Percentiles rank a stretch among this genome's conserved stretches.
Conservation (phyloP, 2,329 filamentous ascomycete species). For the Byssoonygena ceratinophila region DNA sequence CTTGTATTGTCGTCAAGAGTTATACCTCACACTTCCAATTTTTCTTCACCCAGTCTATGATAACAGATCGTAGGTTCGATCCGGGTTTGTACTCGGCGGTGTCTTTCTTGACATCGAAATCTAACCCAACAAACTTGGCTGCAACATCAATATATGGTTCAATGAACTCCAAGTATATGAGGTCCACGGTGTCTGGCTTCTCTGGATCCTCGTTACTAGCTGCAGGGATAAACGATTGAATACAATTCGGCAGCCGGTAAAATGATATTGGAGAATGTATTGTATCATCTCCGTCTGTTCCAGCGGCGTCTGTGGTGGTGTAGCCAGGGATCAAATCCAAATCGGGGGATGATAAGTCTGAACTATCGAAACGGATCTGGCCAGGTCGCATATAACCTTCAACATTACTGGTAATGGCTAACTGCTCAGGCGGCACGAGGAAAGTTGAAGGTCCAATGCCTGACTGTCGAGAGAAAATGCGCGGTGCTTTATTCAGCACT, state of each 20-base stretch:
- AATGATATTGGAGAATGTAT: conserved; percentile 64
- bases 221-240: conserved; percentile 57
- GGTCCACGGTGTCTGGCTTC: conserved; percentile 61
- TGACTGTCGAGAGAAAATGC: conserved; percentile 32
- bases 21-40: conserved; percentile 40
- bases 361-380: conserved; percentile 10
- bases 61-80: conserved; percentile 46
- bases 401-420: conserved; percentile 22
- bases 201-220: conserved; percentile 10
- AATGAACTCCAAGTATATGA: conserved; percentile 88
- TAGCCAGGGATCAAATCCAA: conserved; percentile 56
- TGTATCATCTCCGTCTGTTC: conserved; percentile 80
- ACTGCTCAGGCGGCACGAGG: conserved; percentile 40
- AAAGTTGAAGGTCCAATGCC: conserved; percentile 19
- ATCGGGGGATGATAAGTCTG: conserved; percentile 4
- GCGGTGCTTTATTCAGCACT: conserved; percentile 48
- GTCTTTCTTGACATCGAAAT: conserved; percentile 40
- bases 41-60: conserved; percentile 49
- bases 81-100: conserved; percentile 44
- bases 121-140: conserved; percentile 50
- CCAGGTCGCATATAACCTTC: not conserved
- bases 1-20: too few species aligned
- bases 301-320: conserved; percentile 76
- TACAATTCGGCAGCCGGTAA: conserved; percentile 70
- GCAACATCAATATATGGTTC: conserved; percentile 70